phyloP scores from a whole-genome alignment of 352 stramenopile species.

The Pythium guiyangense region DNA sequence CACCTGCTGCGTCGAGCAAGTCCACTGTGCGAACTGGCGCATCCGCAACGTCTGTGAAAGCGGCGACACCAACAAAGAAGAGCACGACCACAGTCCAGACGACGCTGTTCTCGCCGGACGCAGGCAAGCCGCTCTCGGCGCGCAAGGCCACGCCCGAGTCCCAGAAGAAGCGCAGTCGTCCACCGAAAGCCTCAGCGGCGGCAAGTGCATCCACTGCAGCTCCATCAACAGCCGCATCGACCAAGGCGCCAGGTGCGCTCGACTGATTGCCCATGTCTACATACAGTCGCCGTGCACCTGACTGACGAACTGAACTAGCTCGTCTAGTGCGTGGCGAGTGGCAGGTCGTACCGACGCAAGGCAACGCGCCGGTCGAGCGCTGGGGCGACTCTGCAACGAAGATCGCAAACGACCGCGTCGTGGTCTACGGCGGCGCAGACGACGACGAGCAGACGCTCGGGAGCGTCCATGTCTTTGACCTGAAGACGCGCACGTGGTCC shows the following conservation, averaged over 20 bases:
- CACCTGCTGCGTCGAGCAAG: not conserved
- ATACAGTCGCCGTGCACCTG: no score
- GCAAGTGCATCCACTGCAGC: constrained; percentile 11
- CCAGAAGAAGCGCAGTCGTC: constrained; percentile 32
- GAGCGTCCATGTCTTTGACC: constrained; percentile 86
- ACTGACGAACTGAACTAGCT: not conserved
- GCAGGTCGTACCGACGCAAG: constrained; percentile 35
- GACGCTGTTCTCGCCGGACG: constrained; percentile 44
- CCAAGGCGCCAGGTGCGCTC: constrained; percentile 23
- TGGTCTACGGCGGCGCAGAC: constrained; percentile 91
- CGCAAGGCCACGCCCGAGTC: constrained; percentile 34
- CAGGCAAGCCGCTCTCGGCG: constrained; percentile 20
- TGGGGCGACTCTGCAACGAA: constrained; percentile 91
- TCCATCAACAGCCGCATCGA: not conserved
- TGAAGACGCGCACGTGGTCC: constrained; percentile 68
- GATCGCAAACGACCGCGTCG: constrained; percentile 81
- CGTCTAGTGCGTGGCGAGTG: constrained; percentile 18
- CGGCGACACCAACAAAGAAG: constrained; percentile 23
- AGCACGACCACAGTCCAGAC: constrained; percentile 16
- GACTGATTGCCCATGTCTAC: no score
- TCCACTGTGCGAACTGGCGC: not conserved
- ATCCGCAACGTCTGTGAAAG: constrained; percentile 8
- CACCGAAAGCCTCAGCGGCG: constrained; percentile 16
- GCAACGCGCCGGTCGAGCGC: constrained; percentile 36
- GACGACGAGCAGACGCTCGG: constrained; percentile 80